A percentile compares a stretch with the other conserved stretches of the same genome.
phyloP scores from a whole-genome alignment of 2,329 filamentous ascomycete genomes.

The Achaetomium macrosporum region DNA sequence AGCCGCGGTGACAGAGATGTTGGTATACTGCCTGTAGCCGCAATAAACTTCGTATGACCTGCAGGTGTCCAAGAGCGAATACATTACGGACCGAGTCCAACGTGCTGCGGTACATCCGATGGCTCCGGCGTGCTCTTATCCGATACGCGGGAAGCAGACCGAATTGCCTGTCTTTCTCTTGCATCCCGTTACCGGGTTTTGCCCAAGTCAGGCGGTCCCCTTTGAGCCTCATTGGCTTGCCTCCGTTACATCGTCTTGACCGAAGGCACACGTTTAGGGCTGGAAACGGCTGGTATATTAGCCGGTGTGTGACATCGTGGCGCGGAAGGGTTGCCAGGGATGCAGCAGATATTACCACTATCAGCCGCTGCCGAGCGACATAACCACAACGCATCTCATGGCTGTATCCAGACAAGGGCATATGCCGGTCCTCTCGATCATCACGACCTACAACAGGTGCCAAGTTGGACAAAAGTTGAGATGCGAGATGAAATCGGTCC shows the following conservation, averaged over 20 bases:
- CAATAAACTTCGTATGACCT: neutral
- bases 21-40: too few relatives aligned
- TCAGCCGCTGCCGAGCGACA: constrained; percentile 3
- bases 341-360: constrained; percentile 4
- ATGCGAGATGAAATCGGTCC: too few relatives aligned
- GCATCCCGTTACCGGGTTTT: constrained; percentile 2
- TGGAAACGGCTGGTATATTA: neutral
- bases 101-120: neutral
- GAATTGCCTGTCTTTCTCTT: neutral
- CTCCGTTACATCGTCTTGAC: neutral
- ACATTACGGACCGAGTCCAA: neutral
- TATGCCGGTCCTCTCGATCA: too few relatives aligned
- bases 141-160: neutral
- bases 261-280: neutral
- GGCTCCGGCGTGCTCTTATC: neutral
- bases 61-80: neutral
- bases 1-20: neutral
- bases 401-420: neutral
- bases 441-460: too few relatives aligned
- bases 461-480: too few relatives aligned
- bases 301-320: constrained; percentile 3
- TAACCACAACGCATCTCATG: neutral
- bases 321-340: constrained; percentile 4
- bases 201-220: neutral
- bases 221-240: constrained; percentile 3